Base-by-base conservation (phyloP, 495 filamentous ascomycete genomes). In the Evernia prunastri region DNA sequence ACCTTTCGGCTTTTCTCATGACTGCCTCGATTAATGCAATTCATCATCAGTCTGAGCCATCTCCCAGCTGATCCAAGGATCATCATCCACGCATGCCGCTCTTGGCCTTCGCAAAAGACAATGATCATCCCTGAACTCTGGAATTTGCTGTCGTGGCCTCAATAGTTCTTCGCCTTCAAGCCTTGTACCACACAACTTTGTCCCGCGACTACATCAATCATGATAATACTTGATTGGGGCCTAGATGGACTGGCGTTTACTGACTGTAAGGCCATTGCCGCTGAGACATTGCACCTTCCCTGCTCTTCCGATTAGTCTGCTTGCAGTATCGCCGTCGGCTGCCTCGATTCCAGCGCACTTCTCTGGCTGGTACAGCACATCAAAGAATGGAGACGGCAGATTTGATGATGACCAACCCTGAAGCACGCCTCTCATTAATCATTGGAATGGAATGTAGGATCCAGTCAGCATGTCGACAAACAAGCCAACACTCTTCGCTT, bases 221-320 rank as follows among this genome's bases (percentile, higher is more conserved):
- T 58, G 35, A 58, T 13, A 37, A 33, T 20, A 29, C 42, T 56
- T 63, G 40, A 47, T 57, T 58, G 53, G 61, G 61, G 40, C 39
- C 61, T 63, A 47, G 40, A 36, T 63, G 53, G 56, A 56, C 56
- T 53, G 61, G 61, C 61, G 61, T 63, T 42, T 63, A 63, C 61
- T 62, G 36, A 49, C 49, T 63, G 54, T 31, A 31, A 58, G 39
- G 54, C 42, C 53, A 58, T 29, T 63, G 61, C 53, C 61, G 61
- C 61, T 45, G 56, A 47, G 61, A 57, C 40, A 40, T 58, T 23
- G 36, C 56, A 58, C n/a, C 23, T 43, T 58, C 60, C 60, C 40
- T 54, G 35, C 61, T 58, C 61, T 58, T 63, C 61, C 61, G 61
- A 63, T 63, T 63, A 63, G 61, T 58, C 42, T 45, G n/a, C 36